Percentiles rank a stretch among this genome's conserved stretches.
Evolutionary conservation across 805 yeast species (phyloP).

Genomic region (Candida awuae): DNA sequence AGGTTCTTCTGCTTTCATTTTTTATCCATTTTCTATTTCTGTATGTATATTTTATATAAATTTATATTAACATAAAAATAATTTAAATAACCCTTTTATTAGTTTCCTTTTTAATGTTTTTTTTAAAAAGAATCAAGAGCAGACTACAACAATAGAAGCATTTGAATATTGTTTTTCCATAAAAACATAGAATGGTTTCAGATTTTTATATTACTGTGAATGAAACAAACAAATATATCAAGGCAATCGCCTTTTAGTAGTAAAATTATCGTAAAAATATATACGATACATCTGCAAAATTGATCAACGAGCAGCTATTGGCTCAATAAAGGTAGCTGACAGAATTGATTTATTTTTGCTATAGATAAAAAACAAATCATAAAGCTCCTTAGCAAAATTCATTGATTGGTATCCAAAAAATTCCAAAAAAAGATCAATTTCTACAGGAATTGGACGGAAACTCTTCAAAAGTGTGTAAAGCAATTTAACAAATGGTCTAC

Average conservation of each 20-base stretch:
- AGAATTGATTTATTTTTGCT: background rate
- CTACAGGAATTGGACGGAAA: conserved; percentile 3
- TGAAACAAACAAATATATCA: background rate
- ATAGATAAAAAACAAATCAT: conserved; percentile 2
- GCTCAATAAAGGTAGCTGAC: too few relatives aligned
- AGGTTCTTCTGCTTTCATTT: conserved; percentile 12
- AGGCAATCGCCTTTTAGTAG: too few relatives aligned
- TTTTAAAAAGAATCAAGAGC: too few relatives aligned
- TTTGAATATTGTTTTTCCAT: too few relatives aligned
- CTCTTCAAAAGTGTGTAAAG: background rate
- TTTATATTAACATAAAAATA: background rate
- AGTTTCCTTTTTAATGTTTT: too few relatives aligned
- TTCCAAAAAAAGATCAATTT: conserved; percentile 6
- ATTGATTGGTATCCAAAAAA: conserved; percentile 6
- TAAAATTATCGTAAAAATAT: too few relatives aligned
- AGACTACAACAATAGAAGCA: too few relatives aligned
- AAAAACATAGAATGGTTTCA: too few relatives aligned
- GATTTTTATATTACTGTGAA: too few relatives aligned
- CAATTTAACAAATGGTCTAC: conserved; percentile 2
- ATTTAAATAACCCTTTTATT: too few relatives aligned
- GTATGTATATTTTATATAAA: background rate
- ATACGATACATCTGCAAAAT: too few relatives aligned
- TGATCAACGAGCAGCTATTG: too few relatives aligned
- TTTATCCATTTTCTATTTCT: background rate
- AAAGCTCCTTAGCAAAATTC: background rate